Conservation (phyloP, 2,329 filamentous ascomycete genomes). For the Alternaria panax region DNA sequence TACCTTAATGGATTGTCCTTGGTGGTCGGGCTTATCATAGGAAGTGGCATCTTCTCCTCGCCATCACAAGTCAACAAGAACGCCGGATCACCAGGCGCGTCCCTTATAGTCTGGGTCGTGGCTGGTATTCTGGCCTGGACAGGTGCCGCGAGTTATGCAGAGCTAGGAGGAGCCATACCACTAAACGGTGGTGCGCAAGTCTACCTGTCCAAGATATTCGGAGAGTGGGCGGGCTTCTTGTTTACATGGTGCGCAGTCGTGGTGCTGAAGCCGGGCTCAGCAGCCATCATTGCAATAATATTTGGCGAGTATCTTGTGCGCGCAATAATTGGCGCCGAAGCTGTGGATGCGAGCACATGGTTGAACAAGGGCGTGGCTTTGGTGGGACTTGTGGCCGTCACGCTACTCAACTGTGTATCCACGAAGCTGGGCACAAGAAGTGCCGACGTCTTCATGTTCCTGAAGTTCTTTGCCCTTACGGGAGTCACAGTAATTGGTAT, state of each 20-base stretch:
- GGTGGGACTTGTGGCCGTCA: conserved; percentile 76
- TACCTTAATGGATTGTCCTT: conserved; percentile 92
- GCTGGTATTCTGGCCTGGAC: conserved; percentile 97
- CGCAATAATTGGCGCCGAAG: conserved; percentile 85
- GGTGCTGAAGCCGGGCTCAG: conserved; percentile 90
- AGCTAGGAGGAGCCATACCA: conserved; percentile 93
- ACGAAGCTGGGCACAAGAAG: conserved; percentile 86
- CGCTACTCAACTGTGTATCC: conserved; percentile 86
- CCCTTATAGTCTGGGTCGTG: conserved; percentile 88
- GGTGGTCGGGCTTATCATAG: conserved; percentile 92
- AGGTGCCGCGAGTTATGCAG: conserved; percentile 91
- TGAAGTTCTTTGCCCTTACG: conserved; percentile 91
- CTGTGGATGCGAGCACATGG: conserved; percentile 81
- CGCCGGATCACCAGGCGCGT: conserved; percentile 88
- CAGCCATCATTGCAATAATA: conserved; percentile 95
- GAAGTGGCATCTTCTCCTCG: conserved; percentile 94
- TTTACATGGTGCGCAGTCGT: conserved; percentile 97
- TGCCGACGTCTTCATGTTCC: conserved; percentile 93
- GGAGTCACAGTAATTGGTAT: conserved; percentile 88
- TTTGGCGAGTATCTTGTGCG: conserved; percentile 97
- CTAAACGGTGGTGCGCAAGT: conserved; percentile 93
- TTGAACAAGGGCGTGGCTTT: conserved; percentile 89
- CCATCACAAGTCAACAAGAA: conserved; percentile 92
- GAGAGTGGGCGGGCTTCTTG: conserved; percentile 88
- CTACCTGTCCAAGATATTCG: conserved; percentile 95